Evolutionary conservation across 1,139 yeast genomes (phyloP), one percentile per base, ranked within the genome.

Genomic region (Kurtzmaniella natalensis): DNA sequence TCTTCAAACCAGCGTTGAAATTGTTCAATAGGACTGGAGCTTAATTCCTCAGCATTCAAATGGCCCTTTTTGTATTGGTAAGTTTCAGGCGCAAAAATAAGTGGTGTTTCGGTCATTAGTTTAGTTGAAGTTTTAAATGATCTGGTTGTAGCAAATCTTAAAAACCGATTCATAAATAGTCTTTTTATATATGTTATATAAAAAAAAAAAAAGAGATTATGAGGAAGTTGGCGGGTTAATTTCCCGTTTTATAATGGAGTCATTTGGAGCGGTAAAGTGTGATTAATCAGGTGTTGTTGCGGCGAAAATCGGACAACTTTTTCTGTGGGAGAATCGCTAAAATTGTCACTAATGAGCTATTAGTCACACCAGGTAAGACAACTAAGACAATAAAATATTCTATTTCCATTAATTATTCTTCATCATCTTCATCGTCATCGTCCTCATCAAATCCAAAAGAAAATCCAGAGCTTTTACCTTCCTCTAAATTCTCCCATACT

Each of bases 1-100:
- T 86, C 87, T 18, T 76, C 64, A 54, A 85, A 92, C 98, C 98
- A 92, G 37, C 61, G 57, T 42, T 80, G 74, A 63, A 89, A 92
- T 56, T 86, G 95, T 15, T 61, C 67, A 23, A 84, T 76, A 18
- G 98, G 98, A 44, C 75, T 73, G 4, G 51, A 30, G 18, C 55
- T 57, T 10, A 89, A 61, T 13, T 83, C 78, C 0, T 55, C 39
- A 36, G 76, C 80, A 33, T 70, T 67, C 36, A 92, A 63, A 14
- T 74, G 70, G 28, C 70, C 77, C 53, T 84, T 82, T 38, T 79
- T 79, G 57, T 89, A 92, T 57, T 92, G 97, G 47, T 84, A 85
- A 0, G 97, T 87, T 45, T 81, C 75, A 15, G 96, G 96, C 3
- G 96, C 95, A 57, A 86, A 68, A 33, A 69, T 64, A 30, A 35